Base-by-base conservation (phyloP, 2,329 filamentous ascomycete genomes). In the Cordyceps javanica region DNA sequence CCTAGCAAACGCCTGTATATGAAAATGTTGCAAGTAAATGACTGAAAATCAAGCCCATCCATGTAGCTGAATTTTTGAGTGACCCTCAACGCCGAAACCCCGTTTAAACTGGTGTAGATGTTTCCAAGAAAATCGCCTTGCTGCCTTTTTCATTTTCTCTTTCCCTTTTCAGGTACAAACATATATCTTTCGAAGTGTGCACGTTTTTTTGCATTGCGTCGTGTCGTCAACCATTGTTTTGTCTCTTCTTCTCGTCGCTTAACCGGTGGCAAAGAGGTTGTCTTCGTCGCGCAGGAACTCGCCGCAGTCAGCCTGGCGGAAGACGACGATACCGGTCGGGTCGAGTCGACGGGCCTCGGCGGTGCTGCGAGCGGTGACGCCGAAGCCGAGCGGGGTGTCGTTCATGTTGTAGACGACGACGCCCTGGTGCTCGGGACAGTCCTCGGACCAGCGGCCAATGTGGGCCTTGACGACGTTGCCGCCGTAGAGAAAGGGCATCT, bases 401-500 rank as follows among this genome's bases (percentile, higher is more conserved):
- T 92, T 88, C 90, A 96, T 96, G 67, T 83, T 88, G 75, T 91
- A 86, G 23, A 99, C 89, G 48, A 99, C 85, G 13, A 96, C 87
- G 42, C 94, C 94, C 66, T 91, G 87, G 73, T 97, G 92, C 74
- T 96, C 91, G 0, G 93, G 92, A 66, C 89, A 92, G 76, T 97
- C 93, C 68, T 96, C 91, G 41, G 86, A 89, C 86, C 89, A 93
- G 61, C 91, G 77, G 21, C 90, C 90, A 19, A 94, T 83, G 67
- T 82, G 79, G 9, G 79, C 79, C 70, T 82, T 82, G 64, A 95
- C 84, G 54, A 96, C 81, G 72, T 97, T 92, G 58, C 90, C 90
- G 55, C 94, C 94, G 74, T 97, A 99, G 48, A 99, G 76, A 72
- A 96, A 97, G 1, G 94, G 93, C 91, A 97, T 96, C 68, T 95